Conservation (phyloP, 495 filamentous ascomycete species). For the Hypoxylon crocopeplum region DNA sequence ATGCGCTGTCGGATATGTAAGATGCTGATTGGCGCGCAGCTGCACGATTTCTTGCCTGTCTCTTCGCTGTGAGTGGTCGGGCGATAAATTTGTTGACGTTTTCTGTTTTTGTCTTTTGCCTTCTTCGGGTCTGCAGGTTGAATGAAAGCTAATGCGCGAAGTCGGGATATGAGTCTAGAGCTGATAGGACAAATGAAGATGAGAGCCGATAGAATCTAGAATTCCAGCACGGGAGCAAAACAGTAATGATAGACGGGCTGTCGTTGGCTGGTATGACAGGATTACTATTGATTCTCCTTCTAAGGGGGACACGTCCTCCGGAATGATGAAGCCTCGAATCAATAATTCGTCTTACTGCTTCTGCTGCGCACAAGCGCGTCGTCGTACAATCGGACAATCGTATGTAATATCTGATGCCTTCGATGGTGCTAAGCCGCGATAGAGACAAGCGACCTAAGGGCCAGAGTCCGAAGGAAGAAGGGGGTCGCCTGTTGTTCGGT, state of each 20-base stretch:
- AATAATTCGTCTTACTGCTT: conserved; percentile 6
- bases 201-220: conserved; percentile 24
- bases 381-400: conserved; percentile 10
- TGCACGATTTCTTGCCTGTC: conserved; percentile 31
- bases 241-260: too few species aligned
- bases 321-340: conserved; percentile 12
- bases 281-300: conserved; percentile 25
- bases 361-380: conserved; percentile 11
- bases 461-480: conserved; percentile 12
- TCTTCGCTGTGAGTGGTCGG: conserved; percentile 32
- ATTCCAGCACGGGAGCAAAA: conserved; percentile 23
- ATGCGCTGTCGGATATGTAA: conserved; percentile 36
- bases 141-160: conserved; percentile 7
- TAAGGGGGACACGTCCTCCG: conserved; percentile 3
- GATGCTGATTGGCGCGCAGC: conserved; percentile 38
- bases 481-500: conserved; percentile 1
- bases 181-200: too few species aligned
- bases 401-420: neutral
- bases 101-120: conserved; percentile 23
- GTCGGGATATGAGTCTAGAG: conserved; percentile 20
- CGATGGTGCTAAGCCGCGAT: conserved; percentile 1
- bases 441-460: conserved; percentile 1
- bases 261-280: conserved; percentile 29
- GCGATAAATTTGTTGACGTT: conserved; percentile 36
- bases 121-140: conserved; percentile 16